phyloP scores from a whole-genome alignment of 2,329 filamentous ascomycete genomes.

The Verticillium nonalfalfae region DNA sequence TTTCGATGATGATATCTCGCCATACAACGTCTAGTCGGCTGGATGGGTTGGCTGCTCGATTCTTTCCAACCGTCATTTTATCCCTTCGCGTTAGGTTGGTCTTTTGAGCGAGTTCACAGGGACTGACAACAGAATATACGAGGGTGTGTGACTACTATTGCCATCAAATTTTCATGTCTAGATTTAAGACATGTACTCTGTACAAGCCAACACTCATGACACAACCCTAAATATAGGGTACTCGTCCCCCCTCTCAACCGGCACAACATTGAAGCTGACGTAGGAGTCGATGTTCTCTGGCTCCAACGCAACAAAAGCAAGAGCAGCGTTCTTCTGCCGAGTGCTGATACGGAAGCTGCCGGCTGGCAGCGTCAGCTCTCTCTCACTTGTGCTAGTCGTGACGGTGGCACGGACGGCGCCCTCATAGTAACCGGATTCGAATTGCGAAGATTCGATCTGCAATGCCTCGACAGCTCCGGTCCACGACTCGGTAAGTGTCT shows the following conservation, averaged over 20 bases:
- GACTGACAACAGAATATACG: too few species aligned
- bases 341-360: conserved; percentile 19
- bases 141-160: too few species aligned
- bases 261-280: conserved; percentile 18
- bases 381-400: conserved; percentile 9
- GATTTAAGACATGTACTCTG: too few species aligned
- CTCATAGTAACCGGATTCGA: conserved; percentile 15
- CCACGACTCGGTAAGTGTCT: conserved; percentile 13
- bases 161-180: too few species aligned
- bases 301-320: conserved; percentile 19
- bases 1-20: too few species aligned
- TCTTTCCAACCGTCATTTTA: too few species aligned
- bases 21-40: too few species aligned
- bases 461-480: conserved; percentile 15
- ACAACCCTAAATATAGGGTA: conserved; percentile 19
- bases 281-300: conserved; percentile 20
- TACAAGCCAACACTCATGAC: neutral
- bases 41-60: too few species aligned
- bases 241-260: conserved; percentile 15
- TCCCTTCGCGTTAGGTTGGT: too few species aligned
- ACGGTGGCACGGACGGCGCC: conserved; percentile 16
- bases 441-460: conserved; percentile 11
- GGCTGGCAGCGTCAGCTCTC: conserved; percentile 15
- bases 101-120: too few species aligned
- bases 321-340: conserved; percentile 17